Conservation (phyloP, 2,329 filamentous ascomycete genomes). For the Juglanconis juglandina region DNA sequence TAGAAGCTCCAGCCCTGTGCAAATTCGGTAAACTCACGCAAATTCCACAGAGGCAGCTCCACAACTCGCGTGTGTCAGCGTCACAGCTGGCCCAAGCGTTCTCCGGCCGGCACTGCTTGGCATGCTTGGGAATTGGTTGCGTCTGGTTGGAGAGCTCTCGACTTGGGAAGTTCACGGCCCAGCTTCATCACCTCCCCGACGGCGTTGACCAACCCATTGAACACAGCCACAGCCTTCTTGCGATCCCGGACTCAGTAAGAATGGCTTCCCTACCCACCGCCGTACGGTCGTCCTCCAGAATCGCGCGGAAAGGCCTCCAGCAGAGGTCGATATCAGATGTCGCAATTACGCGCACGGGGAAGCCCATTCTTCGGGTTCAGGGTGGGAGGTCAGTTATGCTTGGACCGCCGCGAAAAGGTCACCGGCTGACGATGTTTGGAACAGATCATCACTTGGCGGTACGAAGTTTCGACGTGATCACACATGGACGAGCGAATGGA, state of each 20-base stretch:
- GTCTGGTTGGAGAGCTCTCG: conserved; percentile 15
- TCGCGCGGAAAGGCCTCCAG: conserved; percentile 44
- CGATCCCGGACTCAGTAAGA: conserved; percentile 33
- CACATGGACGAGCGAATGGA: background rate
- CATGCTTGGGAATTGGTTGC: conserved; percentile 18
- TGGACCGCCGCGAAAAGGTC: conserved; percentile 25
- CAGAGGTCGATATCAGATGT: conserved; percentile 71
- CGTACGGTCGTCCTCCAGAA: conserved; percentile 50
- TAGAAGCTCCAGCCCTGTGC: conserved; percentile 1
- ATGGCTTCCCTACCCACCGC: conserved; percentile 58
- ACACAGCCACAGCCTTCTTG: conserved; percentile 28
- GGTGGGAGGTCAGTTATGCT: conserved; percentile 73
- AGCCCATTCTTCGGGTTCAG: conserved; percentile 83
- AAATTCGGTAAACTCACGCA: background rate
- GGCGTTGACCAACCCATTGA: conserved; percentile 27
- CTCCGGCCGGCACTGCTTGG: conserved; percentile 6
- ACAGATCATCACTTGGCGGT: conserved; percentile 84
- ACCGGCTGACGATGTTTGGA: background rate
- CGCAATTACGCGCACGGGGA: conserved; percentile 90
- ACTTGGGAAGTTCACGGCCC: conserved; percentile 21
- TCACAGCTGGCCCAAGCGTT: conserved; percentile 12
- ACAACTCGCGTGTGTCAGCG: conserved; percentile 11
- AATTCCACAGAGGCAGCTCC: background rate
- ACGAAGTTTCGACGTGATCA: conserved; percentile 26
- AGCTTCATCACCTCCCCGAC: conserved; percentile 20